Percentiles rank a stretch among this genome's conserved stretches.
These are phyloP conservation scores for Stereum hirsutum DNA, from an alignment of 1,284 basidiomycete species.

Conservation along the genomic window DNA sequence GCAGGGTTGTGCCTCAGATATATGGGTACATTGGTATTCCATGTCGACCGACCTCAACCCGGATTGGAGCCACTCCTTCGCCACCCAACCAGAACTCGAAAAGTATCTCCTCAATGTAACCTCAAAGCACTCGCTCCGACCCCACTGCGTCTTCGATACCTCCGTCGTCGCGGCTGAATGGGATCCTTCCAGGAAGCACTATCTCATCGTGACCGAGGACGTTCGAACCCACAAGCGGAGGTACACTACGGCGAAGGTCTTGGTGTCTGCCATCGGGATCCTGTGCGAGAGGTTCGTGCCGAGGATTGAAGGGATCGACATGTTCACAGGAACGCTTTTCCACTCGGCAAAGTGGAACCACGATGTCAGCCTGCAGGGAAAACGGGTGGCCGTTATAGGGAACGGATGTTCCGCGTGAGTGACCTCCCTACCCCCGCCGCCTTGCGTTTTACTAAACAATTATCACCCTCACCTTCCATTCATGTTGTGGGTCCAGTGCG, in stretches of 20 bases:
- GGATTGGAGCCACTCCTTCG: constrained; percentile 35
- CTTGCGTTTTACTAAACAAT: neutral
- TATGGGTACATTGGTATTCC: constrained; percentile 46
- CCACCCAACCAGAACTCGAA: constrained; percentile 37
- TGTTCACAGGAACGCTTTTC: constrained; percentile 31
- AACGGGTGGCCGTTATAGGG: constrained; percentile 52
- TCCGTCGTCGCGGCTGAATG: constrained; percentile 29
- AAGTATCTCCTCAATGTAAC: constrained; percentile 32
- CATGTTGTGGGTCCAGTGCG: no score
- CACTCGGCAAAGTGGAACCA: constrained; percentile 31
- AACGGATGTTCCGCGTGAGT: constrained; percentile 54
- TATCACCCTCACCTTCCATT: neutral
- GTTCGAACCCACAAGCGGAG: constrained; percentile 15
- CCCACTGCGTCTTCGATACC: constrained; percentile 20
- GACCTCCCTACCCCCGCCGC: neutral
- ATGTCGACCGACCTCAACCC: constrained; percentile 47
- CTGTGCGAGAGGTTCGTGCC: constrained; percentile 28
- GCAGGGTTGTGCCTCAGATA: constrained; percentile 44
- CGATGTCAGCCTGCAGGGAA: constrained; percentile 24
- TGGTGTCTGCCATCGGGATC: constrained; percentile 36
- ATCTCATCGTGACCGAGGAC: constrained; percentile 24
- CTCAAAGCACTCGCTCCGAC: constrained; percentile 14
- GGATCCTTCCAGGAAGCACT: constrained; percentile 24
- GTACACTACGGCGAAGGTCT: constrained; percentile 17
- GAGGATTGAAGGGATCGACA: constrained; percentile 22